Percentiles rank a stretch among this genome's conserved stretches.
Evolutionary conservation across 2,329 filamentous ascomycete species (phyloP).

Genomic region (Alternaria panax): DNA sequence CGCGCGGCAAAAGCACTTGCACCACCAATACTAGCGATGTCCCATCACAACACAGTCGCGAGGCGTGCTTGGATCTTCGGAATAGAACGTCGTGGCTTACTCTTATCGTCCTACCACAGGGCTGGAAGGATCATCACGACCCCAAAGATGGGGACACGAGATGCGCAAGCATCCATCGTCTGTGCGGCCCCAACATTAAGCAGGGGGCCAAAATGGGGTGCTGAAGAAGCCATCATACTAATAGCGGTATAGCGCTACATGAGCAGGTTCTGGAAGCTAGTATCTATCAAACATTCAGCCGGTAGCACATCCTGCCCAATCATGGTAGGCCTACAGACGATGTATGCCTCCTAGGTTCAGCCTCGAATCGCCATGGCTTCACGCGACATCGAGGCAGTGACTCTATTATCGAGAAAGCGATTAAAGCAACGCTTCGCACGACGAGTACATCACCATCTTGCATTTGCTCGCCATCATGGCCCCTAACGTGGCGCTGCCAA

Average conservation of each 20-base stretch:
- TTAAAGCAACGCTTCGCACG: not conserved
- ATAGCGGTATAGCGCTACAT: not conserved
- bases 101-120: not conserved
- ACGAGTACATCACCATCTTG: not conserved
- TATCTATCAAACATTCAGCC: not conserved
- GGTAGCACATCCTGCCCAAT: not conserved
- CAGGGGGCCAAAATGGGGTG: not conserved
- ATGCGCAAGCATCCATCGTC: not conserved
- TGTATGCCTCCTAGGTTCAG: constrained; percentile 14
- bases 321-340: not conserved
- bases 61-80: not conserved
- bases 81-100: not conserved
- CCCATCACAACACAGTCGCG: not conserved
- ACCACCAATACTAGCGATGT: not conserved
- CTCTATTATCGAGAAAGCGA: not conserved
- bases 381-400: not conserved
- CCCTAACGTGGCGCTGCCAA: not conserved
- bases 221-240: not conserved
- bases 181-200: not conserved
- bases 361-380: constrained; percentile 3
- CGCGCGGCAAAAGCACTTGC: not conserved
- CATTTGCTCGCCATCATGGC: not conserved
- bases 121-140: not conserved
- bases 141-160: constrained; percentile 1
- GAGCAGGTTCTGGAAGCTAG: not conserved